These are phyloP conservation scores for Nannochloris sp. DNA, from an alignment of 139 green algal species.

Conservation along the genomic window DNA sequence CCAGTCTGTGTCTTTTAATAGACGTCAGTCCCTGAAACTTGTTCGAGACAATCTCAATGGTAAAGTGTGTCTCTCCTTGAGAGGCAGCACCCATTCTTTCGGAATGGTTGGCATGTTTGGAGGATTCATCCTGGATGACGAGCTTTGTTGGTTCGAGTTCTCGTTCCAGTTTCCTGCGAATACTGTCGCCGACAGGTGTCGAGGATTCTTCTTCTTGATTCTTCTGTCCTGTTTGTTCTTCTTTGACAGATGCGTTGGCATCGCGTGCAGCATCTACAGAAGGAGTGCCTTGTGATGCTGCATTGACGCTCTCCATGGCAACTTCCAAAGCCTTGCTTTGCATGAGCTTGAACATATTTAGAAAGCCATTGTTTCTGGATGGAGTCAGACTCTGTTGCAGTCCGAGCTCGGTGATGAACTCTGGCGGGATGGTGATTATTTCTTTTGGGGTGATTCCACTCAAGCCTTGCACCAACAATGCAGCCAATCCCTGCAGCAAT, in stretches of 20 bases:
- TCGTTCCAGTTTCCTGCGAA: conserved; percentile 29
- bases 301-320: conserved; percentile 10
- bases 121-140: conserved; percentile 45
- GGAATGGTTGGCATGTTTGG: conserved; percentile 47
- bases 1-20: conserved; percentile 47
- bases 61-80: conserved; percentile 51
- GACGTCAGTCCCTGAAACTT: conserved; percentile 49
- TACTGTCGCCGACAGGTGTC: conserved; percentile 35
- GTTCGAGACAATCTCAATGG: conserved; percentile 38
- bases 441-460: conserved; percentile 68
- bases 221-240: not conserved
- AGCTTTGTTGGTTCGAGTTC: conserved; percentile 27
- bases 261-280: not conserved
- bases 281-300: not conserved
- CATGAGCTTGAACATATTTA: conserved; percentile 94
- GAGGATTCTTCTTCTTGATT: not conserved
- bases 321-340: conserved; percentile 67
- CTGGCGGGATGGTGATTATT: conserved; percentile 42
- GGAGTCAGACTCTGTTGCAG: conserved; percentile 92
- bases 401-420: conserved; percentile 87
- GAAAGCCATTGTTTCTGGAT: conserved; percentile 95
- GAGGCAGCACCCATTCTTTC: conserved; percentile 1
- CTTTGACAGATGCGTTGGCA: not conserved
- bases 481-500: conserved; percentile 48
- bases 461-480: conserved; percentile 84